Base-by-base conservation (phyloP, 495 filamentous ascomycete species). In the Neurospora sp. region DNA sequence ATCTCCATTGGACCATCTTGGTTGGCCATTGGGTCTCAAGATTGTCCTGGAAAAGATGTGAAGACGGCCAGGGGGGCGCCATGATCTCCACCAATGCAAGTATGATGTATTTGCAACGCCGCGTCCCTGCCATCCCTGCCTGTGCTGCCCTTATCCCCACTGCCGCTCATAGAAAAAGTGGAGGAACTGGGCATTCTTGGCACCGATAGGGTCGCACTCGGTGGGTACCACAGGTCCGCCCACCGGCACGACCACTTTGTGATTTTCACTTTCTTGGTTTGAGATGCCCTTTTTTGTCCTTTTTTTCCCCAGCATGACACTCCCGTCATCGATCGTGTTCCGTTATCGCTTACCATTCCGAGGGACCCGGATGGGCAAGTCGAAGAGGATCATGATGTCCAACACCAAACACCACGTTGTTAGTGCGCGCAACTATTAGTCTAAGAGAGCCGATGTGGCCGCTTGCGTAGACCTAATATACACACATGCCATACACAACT, bases 51-150 rank as follows among this genome's bases (percentile, higher is more conserved):
- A 65, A 20, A 35, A 61, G 53, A 35, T 31, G 53, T 38, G 65
- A 71, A 70, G 69, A 31, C 22, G 14, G 37, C 61, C 41, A 39
- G 14, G 20, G 73, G 44, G 47, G 37, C 35, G 65, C 71, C 70
- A 73, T 76, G 65, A 74, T 74, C 76, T 39, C 44, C 74, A 69
- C 38, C 38, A 41, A 20, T 31, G 44, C 44, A 70, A 68, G 61
- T 70, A 76, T 77, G 77, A 78, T 78, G 75, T 78, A 74, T 75
- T 76, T 68, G 59, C 70, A 68, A 75, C 71, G 73, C 65, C 45
- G 31, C n/a, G 74, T 71, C 75, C 75, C 75, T 75, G 73, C 69
- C 53, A 35, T 35, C 4, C 47, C 20, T 27, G n/a, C 45, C 47
- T 12, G 22, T 31, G 47, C 47, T 59, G 47, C 47, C 47, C 47